Conservation (phyloP, 1,284 basidiomycete genomes). For the Coriolopsis trogii region DNA sequence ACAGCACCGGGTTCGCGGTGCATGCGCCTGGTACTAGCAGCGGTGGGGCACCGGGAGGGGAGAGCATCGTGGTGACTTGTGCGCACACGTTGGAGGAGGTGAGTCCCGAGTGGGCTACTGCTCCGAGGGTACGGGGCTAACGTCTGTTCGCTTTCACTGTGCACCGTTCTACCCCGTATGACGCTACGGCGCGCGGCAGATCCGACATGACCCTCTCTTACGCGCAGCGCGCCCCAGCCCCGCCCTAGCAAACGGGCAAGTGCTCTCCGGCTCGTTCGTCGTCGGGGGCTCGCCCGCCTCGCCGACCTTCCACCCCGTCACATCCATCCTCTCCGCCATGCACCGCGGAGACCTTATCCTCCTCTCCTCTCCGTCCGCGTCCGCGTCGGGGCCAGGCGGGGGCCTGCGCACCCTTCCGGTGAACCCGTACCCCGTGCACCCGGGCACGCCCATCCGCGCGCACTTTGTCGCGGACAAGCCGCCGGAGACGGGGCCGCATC, state of each 20-base stretch:
- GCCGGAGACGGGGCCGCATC: conserved; percentile 33
- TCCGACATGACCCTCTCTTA: conserved; percentile 38
- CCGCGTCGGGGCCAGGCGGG: conserved; percentile 17
- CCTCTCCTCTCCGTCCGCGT: conserved; percentile 38
- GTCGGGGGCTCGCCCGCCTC: conserved; percentile 33
- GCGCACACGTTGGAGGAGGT: conserved; percentile 72
- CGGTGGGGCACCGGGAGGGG: conserved; percentile 33
- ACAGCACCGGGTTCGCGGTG: conserved; percentile 69
- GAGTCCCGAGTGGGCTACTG: conserved; percentile 25
- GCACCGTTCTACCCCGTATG: neutral
- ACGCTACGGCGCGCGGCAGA: conserved; percentile 36
- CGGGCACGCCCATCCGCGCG: conserved; percentile 51
- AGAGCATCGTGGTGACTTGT: conserved; percentile 58
- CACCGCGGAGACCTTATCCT: conserved; percentile 64
- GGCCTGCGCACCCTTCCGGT: conserved; percentile 60
- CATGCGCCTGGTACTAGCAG: conserved; percentile 37
- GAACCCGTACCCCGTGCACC: conserved; percentile 66
- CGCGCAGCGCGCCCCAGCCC: conserved; percentile 18
- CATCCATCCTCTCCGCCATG: conserved; percentile 56
- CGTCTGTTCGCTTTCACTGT: neutral
- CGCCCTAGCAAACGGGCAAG: conserved; percentile 21
- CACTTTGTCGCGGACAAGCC: conserved; percentile 55
- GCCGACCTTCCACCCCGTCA: conserved; percentile 46
- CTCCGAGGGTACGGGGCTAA: neutral
- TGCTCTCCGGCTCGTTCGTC: conserved; percentile 49